Evolutionary conservation across 116 monocot species (phyloP), one percentile per base, ranked within the genome.

Genomic region (Phalaenopsis hybrid): DNA sequence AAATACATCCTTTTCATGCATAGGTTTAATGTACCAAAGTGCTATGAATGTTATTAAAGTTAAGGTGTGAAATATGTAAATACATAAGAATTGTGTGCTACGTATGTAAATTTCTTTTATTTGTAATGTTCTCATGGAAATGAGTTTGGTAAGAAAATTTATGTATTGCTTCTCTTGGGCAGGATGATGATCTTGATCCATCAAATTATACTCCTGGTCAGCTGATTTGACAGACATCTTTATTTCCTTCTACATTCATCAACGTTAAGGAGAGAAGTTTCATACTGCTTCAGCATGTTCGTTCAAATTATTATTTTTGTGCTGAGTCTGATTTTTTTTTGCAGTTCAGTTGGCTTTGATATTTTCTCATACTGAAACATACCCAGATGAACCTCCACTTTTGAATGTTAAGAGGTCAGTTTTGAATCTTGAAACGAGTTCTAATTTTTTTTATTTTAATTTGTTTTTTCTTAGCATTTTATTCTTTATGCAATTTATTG

Each of bases 311-410:
- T 70, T 6, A 59, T 51, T 11, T 59, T 31, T 3, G 15, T 57
- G 57, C 49, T 86, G 18, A 82, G 67, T 23, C 63, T 79, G 33
- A 46, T 13, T 82, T 88, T 79, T n/a, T 89, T 86, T 75, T 80
- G 28, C 28, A 28, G 94, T 92, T 91, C 87, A 97, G 72, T 80
- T 97, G 83, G 94, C 91, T 70, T 81, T 97, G 73, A 85, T 94
- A 79, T 97, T 97, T 82, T 92, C 96, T 6, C 96, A 97, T 78
- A 94, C 92, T 25, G 89, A 91, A 75, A 94, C 88, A 43, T 97
- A 97, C 85, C 97, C 97, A 23, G 96, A 97, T 88, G 92, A 94
- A 84, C 91, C 90, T 16, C 96, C 96, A 55, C 96, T 92, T 79
- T 83, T 97, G 55, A 92, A 94, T 81, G 88, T 91, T 68, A 94